These are phyloP conservation scores for Euphorbia tirucalli DNA, from an alignment of 345 rosid species.

Conservation along the genomic window DNA sequence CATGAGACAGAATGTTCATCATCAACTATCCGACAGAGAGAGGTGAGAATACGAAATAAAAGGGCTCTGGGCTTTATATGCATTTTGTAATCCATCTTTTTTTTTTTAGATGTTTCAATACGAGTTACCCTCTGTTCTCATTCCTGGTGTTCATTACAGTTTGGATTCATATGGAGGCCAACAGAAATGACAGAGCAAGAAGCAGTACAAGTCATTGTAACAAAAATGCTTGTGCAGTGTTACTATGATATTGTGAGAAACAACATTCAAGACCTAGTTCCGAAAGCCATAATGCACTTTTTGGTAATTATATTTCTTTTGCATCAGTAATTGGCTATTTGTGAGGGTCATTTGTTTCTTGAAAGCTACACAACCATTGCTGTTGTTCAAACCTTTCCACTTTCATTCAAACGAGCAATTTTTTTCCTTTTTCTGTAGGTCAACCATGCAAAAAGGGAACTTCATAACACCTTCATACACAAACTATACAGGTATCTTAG, in stretches of 20 bases:
- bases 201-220: constrained; percentile 30
- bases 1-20: constrained; percentile 7
- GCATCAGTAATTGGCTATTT: too few relatives aligned
- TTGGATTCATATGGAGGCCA: constrained; percentile 31
- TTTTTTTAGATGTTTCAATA: neutral
- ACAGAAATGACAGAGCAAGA: constrained; percentile 31
- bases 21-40: constrained; percentile 30
- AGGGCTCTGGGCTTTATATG: neutral
- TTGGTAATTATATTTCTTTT: constrained; percentile 34
- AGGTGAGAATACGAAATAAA: constrained; percentile 22
- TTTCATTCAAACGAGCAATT: too few relatives aligned
- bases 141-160: constrained; percentile 25
- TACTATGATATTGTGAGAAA: constrained; percentile 40
- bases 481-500: constrained; percentile 33
- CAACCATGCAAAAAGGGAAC: constrained; percentile 36
- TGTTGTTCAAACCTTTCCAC: too few relatives aligned
- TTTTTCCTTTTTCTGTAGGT: constrained; percentile 26
- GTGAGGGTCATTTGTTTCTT: neutral
- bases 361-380: too few relatives aligned
- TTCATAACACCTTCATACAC: constrained; percentile 32
- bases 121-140: neutral
- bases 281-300: constrained; percentile 45
- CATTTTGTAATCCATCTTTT: neutral
- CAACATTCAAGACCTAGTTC: constrained; percentile 38
- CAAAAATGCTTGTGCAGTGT: constrained; percentile 37